Conservation (phyloP, 305 asterid species). For the Stenogyne calaminthoides region DNA sequence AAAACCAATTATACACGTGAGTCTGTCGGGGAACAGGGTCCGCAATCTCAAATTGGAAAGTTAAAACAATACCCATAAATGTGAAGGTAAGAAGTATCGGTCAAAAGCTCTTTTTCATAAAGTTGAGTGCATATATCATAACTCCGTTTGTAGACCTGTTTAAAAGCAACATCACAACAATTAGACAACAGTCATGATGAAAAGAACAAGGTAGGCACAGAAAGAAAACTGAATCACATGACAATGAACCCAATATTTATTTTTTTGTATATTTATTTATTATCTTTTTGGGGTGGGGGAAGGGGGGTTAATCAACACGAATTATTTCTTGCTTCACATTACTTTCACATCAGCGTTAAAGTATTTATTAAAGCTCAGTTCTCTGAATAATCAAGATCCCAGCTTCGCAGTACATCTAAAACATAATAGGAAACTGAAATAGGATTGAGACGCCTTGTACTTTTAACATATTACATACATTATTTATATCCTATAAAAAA, state of each 20-base stretch:
- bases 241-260: not conserved
- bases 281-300: not conserved
- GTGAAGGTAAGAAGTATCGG: conserved; percentile 77
- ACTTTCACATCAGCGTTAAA: not conserved
- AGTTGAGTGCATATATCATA: conserved; percentile 83
- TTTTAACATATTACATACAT: not conserved
- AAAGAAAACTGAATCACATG: not conserved
- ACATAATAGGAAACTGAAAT: not conserved
- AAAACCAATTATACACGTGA: conserved; percentile 5
- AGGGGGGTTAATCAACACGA: not conserved
- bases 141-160: conserved; percentile 94
- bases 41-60: conserved; percentile 26
- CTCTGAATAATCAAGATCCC: not conserved
- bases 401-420: not conserved
- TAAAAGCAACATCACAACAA: conserved; percentile 16
- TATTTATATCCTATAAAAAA: not conserved
- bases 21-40: conserved; percentile 13
- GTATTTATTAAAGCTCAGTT: not conserved
- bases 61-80: conserved; percentile 73
- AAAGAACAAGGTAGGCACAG: not conserved
- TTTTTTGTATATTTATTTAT: not conserved
- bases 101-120: conserved; percentile 92
- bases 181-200: conserved; percentile 24
- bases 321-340: not conserved
- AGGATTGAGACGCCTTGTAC: not conserved